Conservation (phyloP, 1,284 basidiomycete genomes). For the Leccinum subrobustum region DNA sequence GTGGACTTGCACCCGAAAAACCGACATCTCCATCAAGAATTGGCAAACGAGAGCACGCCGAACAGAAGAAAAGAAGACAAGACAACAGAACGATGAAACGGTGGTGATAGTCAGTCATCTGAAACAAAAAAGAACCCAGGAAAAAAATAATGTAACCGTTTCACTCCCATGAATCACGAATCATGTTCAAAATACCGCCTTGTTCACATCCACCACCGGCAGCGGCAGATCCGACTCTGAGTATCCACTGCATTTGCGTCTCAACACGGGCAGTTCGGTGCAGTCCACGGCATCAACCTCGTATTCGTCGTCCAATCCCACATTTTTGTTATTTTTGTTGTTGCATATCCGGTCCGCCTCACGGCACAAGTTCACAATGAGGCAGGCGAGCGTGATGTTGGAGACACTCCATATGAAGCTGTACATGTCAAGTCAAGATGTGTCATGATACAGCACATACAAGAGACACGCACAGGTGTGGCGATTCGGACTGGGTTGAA, state of each 20-base stretch:
- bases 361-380: too few relatives aligned
- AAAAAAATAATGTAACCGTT: too few relatives aligned
- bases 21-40: background rate
- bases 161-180: background rate
- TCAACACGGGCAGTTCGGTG: too few relatives aligned
- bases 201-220: too few relatives aligned
- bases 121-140: background rate
- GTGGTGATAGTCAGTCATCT: background rate
- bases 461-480: slow-evolving; percentile 14
- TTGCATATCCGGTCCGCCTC: too few relatives aligned
- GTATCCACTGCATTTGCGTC: too few relatives aligned
- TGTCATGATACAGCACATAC: background rate
- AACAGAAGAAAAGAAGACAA: background rate
- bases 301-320: too few relatives aligned
- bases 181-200: background rate
- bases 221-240: background rate
- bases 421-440: too few relatives aligned
- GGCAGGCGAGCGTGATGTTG: too few relatives aligned
- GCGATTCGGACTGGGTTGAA: slow-evolving; percentile 34
- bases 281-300: too few relatives aligned
- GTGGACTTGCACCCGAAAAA: background rate
- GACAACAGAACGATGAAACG: background rate
- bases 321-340: too few relatives aligned
- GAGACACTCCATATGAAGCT: too few relatives aligned
- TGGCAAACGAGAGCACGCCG: background rate